Evolutionary conservation across 345 rosid genomes (phyloP).

Genomic region (Moringa oleifera): DNA sequence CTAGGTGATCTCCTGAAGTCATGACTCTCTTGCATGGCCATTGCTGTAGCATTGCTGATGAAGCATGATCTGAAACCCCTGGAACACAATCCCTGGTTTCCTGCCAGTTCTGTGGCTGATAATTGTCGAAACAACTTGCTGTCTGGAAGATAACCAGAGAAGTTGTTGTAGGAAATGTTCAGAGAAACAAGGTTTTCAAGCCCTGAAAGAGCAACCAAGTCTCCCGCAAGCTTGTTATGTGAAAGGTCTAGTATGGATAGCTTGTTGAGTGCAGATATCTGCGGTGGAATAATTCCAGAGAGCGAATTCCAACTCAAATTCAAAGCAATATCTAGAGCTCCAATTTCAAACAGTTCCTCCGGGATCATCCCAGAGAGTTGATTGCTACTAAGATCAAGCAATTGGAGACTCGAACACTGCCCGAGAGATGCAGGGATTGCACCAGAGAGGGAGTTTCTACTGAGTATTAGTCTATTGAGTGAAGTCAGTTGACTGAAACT

Average conservation of each 20-base stretch:
- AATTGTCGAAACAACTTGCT: constrained; percentile 61
- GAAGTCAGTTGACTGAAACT: constrained; percentile 56
- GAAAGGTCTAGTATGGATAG: constrained; percentile 62
- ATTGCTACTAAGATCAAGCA: constrained; percentile 72
- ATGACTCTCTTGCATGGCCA: constrained; percentile 13
- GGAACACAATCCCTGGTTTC: constrained; percentile 53
- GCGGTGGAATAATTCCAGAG: constrained; percentile 46
- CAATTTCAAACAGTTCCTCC: constrained; percentile 44
- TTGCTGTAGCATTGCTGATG: constrained; percentile 28
- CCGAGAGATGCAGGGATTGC: constrained; percentile 52
- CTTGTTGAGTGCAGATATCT: constrained; percentile 48
- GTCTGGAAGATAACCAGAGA: constrained; percentile 73
- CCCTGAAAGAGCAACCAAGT: constrained; percentile 39
- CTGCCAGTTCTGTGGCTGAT: constrained; percentile 42
- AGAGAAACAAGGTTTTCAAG: constrained; percentile 66
- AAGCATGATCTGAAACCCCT: constrained; percentile 55
- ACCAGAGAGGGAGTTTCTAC: constrained; percentile 45
- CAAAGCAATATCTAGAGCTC: constrained; percentile 61
- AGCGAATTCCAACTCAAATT: constrained; percentile 73
- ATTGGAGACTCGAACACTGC: constrained; percentile 52
- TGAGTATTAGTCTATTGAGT: constrained; percentile 45
- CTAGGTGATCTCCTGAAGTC: constrained; percentile 31
- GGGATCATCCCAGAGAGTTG: constrained; percentile 51
- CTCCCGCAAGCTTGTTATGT: constrained; percentile 57
- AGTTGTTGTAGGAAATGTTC: constrained; percentile 75